Percentiles rank a stretch among this genome's conserved stretches.
Conservation (phyloP, 495 filamentous ascomycete genomes). For the Aspergillus avenaceus region DNA sequence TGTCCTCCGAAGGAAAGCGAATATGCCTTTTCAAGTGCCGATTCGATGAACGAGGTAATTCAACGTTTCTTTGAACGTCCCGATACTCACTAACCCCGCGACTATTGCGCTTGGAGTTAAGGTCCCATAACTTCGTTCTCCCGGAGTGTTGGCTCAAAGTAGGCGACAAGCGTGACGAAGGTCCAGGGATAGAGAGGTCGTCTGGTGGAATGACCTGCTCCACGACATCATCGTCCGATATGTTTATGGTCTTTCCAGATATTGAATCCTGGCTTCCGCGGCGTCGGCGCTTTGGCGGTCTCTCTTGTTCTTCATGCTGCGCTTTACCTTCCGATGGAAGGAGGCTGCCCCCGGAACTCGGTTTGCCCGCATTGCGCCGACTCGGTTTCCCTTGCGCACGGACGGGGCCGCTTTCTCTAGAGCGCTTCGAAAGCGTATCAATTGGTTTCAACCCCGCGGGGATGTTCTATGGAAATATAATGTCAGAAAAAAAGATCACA, state of each 20-base stretch:
- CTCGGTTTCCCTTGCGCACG: constrained; percentile 24
- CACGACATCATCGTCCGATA: constrained; percentile 13
- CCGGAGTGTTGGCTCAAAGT: constrained; percentile 16
- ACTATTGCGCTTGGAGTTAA: background rate
- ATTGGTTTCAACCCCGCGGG: constrained; percentile 21
- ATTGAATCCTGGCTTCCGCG: constrained; percentile 11
- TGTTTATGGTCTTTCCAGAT: background rate
- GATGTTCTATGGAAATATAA: constrained; percentile 1
- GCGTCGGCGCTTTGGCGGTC: constrained; percentile 31
- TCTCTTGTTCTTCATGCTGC: constrained; percentile 16
- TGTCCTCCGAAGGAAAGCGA: constrained; percentile 8
- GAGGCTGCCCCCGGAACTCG: background rate
- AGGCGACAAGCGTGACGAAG: constrained; percentile 15
- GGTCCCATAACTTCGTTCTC: constrained; percentile 11
- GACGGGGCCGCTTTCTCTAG: constrained; percentile 36
- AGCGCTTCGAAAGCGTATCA: constrained; percentile 26
- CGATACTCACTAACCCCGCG: constrained; percentile 20
- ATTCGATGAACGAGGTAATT: background rate
- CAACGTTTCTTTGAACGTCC: constrained; percentile 17
- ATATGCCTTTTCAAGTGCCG: background rate
- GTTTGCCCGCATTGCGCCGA: background rate
- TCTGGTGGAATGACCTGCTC: constrained; percentile 12
- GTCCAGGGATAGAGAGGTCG: constrained; percentile 3
- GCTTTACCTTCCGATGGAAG: constrained; percentile 7
- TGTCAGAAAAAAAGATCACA: no score